phyloP scores from a whole-genome alignment of 495 filamentous ascomycete species.

The Aspergillus asperescens region DNA sequence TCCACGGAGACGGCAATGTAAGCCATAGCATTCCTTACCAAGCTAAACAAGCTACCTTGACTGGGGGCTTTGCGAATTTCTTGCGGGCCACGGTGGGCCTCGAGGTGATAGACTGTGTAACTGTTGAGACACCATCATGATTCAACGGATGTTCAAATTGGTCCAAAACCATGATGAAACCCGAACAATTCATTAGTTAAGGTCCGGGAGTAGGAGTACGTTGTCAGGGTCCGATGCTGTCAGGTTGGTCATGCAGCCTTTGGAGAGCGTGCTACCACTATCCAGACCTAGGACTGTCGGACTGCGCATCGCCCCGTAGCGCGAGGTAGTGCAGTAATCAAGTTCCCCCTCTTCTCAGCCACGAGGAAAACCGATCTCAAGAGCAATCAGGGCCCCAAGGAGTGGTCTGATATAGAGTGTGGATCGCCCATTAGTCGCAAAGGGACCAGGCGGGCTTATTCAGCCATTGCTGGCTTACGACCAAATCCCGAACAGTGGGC shows the following conservation, averaged over 20 bases:
- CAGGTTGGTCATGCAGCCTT: conserved; percentile 12
- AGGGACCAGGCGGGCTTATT: conserved; percentile 17
- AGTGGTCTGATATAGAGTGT: conserved; percentile 23
- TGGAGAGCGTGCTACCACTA: conserved; percentile 16
- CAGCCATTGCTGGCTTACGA: conserved; percentile 15
- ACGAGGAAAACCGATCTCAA: conserved; percentile 1
- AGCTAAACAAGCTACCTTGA: conserved; percentile 58
- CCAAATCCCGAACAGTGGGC: conserved; percentile 18
- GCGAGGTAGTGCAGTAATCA: not conserved
- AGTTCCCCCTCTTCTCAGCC: not conserved
- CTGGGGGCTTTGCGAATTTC: conserved; percentile 54
- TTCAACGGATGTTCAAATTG: conserved; percentile 10
- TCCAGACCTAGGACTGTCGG: conserved; percentile 9
- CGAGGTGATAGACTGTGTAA: conserved; percentile 21
- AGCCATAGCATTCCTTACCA: conserved; percentile 42
- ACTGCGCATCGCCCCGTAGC: conserved; percentile 15
- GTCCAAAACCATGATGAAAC: conserved; percentile 21
- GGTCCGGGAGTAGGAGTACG: not conserved
- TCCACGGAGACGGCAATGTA: not conserved
- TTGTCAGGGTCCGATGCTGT: not conserved
- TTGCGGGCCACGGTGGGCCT: conserved; percentile 32
- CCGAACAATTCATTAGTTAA: not conserved
- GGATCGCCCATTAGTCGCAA: conserved; percentile 1
- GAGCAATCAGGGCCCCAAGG: conserved; percentile 7
- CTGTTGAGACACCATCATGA: conserved; percentile 15